These are phyloP conservation scores for Saccharomycopsis hybrid DNA, from an alignment of 1,139 yeast genomes.

Conservation along the genomic window DNA sequence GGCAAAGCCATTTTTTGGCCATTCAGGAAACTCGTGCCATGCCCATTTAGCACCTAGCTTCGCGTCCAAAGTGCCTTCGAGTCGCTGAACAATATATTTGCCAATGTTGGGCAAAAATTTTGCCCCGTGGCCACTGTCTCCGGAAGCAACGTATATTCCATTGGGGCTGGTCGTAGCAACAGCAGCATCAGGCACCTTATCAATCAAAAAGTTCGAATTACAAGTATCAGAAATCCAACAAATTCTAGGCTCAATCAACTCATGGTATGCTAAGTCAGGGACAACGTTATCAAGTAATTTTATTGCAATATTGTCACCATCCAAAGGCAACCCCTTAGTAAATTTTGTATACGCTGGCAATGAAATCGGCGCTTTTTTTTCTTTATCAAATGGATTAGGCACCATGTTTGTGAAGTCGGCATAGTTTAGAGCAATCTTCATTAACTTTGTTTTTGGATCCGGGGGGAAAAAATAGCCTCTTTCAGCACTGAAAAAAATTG, in stretches of 20 bases:
- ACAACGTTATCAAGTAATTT: conserved; percentile 28
- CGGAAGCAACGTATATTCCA: conserved; percentile 38
- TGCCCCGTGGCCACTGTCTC: conserved; percentile 42
- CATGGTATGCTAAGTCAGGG: conserved; percentile 36
- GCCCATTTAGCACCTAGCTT: conserved; percentile 29
- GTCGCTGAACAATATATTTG: conserved; percentile 30
- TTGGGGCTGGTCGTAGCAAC: no score
- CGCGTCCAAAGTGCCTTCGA: conserved; percentile 28
- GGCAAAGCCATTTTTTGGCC: conserved; percentile 22
- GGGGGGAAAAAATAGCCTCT: conserved; percentile 46
- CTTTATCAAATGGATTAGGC: conserved; percentile 26
- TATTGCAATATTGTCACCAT: conserved; percentile 28
- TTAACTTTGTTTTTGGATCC: conserved; percentile 32
- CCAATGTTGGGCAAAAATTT: conserved; percentile 41
- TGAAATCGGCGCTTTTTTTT: conserved; percentile 25
- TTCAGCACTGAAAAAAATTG: conserved; percentile 40
- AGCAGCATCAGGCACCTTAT: conserved; percentile 32
- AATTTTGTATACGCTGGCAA: conserved; percentile 32
- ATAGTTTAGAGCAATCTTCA: conserved; percentile 37
- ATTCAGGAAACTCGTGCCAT: conserved; percentile 28
- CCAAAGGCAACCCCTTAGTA: conserved; percentile 32
- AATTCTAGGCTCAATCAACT: conserved; percentile 32
- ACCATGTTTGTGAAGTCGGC: conserved; percentile 32
- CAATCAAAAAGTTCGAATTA: conserved; percentile 38
- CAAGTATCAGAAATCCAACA: conserved; percentile 46